Percentiles rank a stretch among this genome's conserved stretches.
phyloP scores from a whole-genome alignment of 179 eudicot species.

The Drosera spatulata region DNA sequence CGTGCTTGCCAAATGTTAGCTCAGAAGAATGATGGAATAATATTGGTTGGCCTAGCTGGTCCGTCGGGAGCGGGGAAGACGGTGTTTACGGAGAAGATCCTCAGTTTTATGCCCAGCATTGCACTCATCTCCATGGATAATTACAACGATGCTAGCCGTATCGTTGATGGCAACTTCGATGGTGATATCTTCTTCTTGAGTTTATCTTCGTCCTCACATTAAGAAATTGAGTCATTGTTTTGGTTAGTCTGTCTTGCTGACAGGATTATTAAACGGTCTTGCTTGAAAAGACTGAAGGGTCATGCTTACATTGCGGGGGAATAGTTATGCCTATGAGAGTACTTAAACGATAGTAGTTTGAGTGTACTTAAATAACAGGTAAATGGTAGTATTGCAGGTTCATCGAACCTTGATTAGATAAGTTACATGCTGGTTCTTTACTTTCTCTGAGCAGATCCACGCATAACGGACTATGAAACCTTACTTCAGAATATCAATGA shows the following conservation, averaged over 20 bases:
- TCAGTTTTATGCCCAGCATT: slow-evolving; percentile 82
- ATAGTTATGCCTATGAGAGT: too few relatives aligned
- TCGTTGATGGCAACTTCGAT: slow-evolving; percentile 92
- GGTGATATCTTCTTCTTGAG: slow-evolving; percentile 28
- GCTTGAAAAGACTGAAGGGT: too few relatives aligned
- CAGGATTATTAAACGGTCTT: too few relatives aligned
- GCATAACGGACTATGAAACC: slow-evolving; percentile 89
- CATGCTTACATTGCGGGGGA: too few relatives aligned
- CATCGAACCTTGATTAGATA: too few relatives aligned
- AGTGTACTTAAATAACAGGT: too few relatives aligned
- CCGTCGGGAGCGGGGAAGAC: slow-evolving; percentile 98
- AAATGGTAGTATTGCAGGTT: too few relatives aligned
- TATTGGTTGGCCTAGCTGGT: slow-evolving; percentile 90
- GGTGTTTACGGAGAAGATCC: slow-evolving; percentile 74
- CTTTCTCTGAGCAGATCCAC: slow-evolving; percentile 60
- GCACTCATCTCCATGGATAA: slow-evolving; percentile 91
- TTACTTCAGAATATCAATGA: slow-evolving; percentile 78
- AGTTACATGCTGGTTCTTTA: too few relatives aligned
- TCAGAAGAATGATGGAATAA: slow-evolving; percentile 83
- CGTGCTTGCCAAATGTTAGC: slow-evolving; percentile 90
- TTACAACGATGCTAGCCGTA: slow-evolving; percentile 82
- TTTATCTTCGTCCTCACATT: too few relatives aligned
- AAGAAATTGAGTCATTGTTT: too few relatives aligned
- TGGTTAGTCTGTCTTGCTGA: too few relatives aligned
- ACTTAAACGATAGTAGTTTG: too few relatives aligned